Percentiles rank a stretch among this genome's conserved stretches.
Conservation (phyloP, 2,329 filamentous ascomycete genomes). For the Colletotrichum sidae region DNA sequence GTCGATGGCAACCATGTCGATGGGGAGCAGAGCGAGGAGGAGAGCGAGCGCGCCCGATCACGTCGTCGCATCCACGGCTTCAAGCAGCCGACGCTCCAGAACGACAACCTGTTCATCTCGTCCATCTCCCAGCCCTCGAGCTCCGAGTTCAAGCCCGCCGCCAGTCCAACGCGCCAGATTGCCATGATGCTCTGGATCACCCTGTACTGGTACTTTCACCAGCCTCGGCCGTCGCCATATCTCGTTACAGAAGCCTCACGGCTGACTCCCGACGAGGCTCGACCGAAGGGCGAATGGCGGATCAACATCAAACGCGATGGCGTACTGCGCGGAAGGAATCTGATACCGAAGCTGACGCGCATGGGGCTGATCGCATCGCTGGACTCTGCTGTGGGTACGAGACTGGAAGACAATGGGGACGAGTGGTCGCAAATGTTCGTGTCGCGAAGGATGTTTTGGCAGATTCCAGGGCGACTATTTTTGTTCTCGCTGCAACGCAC, state of each 20-base stretch:
- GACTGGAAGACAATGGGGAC: constrained; percentile 69
- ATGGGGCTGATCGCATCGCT: constrained; percentile 87
- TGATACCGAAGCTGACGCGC: constrained; percentile 90
- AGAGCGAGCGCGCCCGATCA: constrained; percentile 36
- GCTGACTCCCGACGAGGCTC: constrained; percentile 74
- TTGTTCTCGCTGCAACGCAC: constrained; percentile 83
- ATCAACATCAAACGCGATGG: constrained; percentile 88
- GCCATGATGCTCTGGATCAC: constrained; percentile 98
- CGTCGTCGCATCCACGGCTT: constrained; percentile 71
- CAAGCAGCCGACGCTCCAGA: constrained; percentile 77
- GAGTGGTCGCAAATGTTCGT: constrained; percentile 87
- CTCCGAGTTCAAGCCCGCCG: constrained; percentile 81
- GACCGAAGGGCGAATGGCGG: constrained; percentile 86
- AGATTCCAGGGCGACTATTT: constrained; percentile 87
- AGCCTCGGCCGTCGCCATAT: constrained; percentile 75
- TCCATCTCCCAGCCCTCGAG: constrained; percentile 87
- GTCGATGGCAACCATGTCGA: constrained; percentile 38
- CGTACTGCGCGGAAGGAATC: constrained; percentile 84
- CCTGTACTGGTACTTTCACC: constrained; percentile 97
- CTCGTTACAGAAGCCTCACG: constrained; percentile 72
- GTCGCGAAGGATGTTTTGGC: constrained; percentile 87
- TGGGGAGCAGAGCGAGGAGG: constrained; percentile 47
- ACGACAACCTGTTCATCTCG: constrained; percentile 90
- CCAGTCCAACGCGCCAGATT: constrained; percentile 87
- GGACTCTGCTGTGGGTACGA: constrained; percentile 79